Percentiles rank a stretch among this genome's conserved stretches.
phyloP scores from a whole-genome alignment of 148 eudicot genomes.

The Silene uniflora region DNA sequence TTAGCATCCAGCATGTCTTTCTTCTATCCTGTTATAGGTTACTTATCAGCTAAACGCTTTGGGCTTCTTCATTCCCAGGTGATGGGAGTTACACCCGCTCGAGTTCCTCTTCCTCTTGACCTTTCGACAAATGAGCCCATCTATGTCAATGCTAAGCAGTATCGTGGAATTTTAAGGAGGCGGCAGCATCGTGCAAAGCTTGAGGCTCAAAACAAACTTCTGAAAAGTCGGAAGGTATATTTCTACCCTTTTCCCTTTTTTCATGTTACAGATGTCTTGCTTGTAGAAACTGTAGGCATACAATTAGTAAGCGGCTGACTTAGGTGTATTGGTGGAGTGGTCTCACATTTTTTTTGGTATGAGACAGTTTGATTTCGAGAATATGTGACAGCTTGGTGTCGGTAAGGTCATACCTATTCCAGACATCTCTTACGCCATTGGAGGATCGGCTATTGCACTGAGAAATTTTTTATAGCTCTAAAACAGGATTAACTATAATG shows the following conservation, averaged over 20 bases:
- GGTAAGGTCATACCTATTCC: neutral
- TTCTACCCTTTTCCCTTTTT: neutral
- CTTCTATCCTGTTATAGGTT: constrained; percentile 26
- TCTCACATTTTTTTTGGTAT: neutral
- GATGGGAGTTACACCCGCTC: constrained; percentile 43
- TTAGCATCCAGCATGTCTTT: constrained; percentile 21
- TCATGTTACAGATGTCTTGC: neutral
- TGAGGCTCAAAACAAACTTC: constrained; percentile 66
- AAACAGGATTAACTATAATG: neutral
- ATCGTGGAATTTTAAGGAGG: constrained; percentile 66
- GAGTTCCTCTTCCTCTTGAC: constrained; percentile 65
- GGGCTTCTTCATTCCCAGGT: constrained; percentile 39
- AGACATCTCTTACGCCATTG: neutral
- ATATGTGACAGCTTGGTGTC: neutral
- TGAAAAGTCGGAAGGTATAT: constrained; percentile 58
- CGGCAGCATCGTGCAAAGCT: constrained; percentile 76
- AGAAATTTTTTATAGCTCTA: neutral
- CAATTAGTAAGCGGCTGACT: too few relatives aligned
- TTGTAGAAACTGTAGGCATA: too few relatives aligned
- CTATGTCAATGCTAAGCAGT: constrained; percentile 76
- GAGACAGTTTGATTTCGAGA: too few relatives aligned
- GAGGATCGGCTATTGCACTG: neutral
- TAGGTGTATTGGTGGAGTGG: too few relatives aligned
- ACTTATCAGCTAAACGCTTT: constrained; percentile 22
- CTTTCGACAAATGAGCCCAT: constrained; percentile 45